phyloP scores from a whole-genome alignment of 1,284 basidiomycete genomes.

The Cryptococcus jaspeensis region DNA sequence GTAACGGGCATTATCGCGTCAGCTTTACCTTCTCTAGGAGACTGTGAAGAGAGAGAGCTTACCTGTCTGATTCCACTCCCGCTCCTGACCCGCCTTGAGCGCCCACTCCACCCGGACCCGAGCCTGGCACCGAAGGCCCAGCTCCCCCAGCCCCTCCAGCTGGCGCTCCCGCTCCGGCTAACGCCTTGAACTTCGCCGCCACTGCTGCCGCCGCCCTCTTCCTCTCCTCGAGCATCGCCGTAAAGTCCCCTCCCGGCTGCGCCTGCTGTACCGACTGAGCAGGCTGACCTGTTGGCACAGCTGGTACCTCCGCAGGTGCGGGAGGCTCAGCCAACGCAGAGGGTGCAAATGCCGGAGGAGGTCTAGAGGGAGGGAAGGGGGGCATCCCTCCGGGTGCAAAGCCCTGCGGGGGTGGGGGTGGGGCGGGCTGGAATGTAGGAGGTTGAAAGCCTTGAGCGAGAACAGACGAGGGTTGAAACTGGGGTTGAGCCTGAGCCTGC shows the following conservation, averaged over 20 bases:
- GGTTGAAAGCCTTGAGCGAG: slow-evolving; percentile 1
- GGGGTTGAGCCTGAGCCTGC: slow-evolving; percentile 8
- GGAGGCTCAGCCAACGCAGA: slow-evolving; percentile 4
- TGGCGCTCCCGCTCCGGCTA: slow-evolving; percentile 15
- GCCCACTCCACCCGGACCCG: slow-evolving; percentile 1
- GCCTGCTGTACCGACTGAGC: slow-evolving; percentile 1
- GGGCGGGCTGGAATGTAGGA: slow-evolving; percentile 1
- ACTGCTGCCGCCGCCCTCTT: slow-evolving; percentile 76
- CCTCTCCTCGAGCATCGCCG: slow-evolving; percentile 54
- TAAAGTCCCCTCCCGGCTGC: slow-evolving; percentile 15
- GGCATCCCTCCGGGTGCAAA: neutral
- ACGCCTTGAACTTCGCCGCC: slow-evolving; percentile 53
- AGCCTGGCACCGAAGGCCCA: too few relatives aligned
- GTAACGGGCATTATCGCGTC: too few relatives aligned
- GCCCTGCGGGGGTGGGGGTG: neutral
- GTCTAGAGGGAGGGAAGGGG: slow-evolving; percentile 10
- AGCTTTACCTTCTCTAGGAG: too few relatives aligned
- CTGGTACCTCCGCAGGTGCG: neutral
- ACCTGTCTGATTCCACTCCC: slow-evolving; percentile 17
- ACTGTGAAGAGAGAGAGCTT: slow-evolving; percentile 2
- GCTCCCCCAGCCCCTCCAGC: slow-evolving; percentile 12
- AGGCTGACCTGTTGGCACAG: neutral
- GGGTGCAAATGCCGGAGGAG: neutral
- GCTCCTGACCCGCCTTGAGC: neutral
- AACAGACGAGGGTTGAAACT: neutral